These are phyloP conservation scores for Cadophora sp. DNA, from an alignment of 2,329 filamentous ascomycete species.

Conservation along the genomic window DNA sequence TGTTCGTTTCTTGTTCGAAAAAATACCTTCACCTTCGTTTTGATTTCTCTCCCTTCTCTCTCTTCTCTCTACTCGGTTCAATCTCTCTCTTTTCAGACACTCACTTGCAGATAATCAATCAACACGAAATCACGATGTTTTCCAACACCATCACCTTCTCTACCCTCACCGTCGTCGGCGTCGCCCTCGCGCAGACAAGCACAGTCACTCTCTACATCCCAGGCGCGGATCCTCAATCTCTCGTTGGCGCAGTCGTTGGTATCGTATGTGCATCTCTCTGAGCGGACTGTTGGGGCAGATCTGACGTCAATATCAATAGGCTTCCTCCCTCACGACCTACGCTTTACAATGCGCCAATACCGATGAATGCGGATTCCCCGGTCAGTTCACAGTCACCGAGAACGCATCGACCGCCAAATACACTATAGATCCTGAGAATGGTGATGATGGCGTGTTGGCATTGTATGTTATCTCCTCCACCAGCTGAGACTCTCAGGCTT, in stretches of 20 bases:
- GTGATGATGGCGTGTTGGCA: slow-evolving; percentile 22
- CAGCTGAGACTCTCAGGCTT: neutral
- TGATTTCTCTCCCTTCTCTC: neutral
- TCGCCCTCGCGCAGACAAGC: slow-evolving; percentile 33
- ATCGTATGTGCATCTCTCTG: slow-evolving; percentile 23
- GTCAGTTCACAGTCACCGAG: slow-evolving; percentile 31
- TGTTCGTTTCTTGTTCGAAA: neutral
- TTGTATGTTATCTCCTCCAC: slow-evolving; percentile 27
- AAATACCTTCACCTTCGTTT: slow-evolving; percentile 1
- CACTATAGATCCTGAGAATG: slow-evolving; percentile 27
- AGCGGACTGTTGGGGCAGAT: neutral
- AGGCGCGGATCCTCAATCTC: slow-evolving; percentile 30
- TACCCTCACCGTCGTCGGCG: slow-evolving; percentile 33
- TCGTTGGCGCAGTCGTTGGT: slow-evolving; percentile 33
- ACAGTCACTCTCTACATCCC: slow-evolving; percentile 35
- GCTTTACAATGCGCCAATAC: slow-evolving; percentile 30
- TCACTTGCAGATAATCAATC: neutral
- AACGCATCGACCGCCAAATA: slow-evolving; percentile 32
- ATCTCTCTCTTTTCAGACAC: neutral
- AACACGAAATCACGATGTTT: slow-evolving; percentile 25
- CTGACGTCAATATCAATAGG: slow-evolving; percentile 23
- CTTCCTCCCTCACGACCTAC: slow-evolving; percentile 37
- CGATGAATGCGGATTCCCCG: slow-evolving; percentile 26
- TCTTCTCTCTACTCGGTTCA: neutral
- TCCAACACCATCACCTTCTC: slow-evolving; percentile 30